A percentile compares a stretch with the other conserved stretches of the same genome.
phyloP scores from a whole-genome alignment of 2,329 filamentous ascomycete genomes.

The Claviceps spartinae region DNA sequence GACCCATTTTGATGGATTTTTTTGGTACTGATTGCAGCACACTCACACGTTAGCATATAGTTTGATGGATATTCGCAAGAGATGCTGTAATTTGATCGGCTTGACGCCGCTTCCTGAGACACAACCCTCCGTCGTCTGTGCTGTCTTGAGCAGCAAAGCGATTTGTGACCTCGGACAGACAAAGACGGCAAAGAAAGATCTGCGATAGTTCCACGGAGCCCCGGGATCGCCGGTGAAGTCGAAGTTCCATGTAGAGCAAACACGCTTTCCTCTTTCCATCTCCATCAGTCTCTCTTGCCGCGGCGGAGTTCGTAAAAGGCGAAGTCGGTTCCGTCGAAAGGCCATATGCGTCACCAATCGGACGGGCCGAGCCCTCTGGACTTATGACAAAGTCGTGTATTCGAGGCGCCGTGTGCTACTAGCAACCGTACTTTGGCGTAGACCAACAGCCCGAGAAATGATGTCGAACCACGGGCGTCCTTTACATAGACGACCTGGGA shows the following conservation, averaged over 20 bases:
- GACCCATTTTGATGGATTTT: conserved; percentile 64
- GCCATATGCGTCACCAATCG: conserved; percentile 1
- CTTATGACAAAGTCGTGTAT: background rate
- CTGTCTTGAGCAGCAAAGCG: conserved; percentile 1
- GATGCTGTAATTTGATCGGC: background rate
- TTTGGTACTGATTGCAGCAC: background rate
- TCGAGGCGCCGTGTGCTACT: background rate
- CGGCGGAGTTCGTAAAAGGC: background rate
- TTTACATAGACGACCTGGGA: background rate
- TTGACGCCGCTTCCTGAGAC: background rate
- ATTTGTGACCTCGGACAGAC: background rate
- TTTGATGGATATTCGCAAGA: background rate
- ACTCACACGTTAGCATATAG: conserved; percentile 1
- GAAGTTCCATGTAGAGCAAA: background rate
- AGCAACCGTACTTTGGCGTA: background rate
- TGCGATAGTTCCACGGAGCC: background rate
- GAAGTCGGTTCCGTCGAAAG: background rate
- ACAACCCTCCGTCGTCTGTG: background rate
- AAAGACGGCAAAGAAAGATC: background rate
- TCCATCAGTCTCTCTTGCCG: conserved; percentile 1
- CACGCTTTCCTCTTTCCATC: background rate
- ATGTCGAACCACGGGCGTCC: background rate
- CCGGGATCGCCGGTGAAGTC: background rate
- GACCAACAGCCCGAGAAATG: background rate
- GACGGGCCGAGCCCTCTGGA: background rate